Evolutionary conservation across 495 filamentous ascomycete genomes (phyloP), one percentile per base, ranked within the genome.

Genomic region (Bacidia rubella): DNA sequence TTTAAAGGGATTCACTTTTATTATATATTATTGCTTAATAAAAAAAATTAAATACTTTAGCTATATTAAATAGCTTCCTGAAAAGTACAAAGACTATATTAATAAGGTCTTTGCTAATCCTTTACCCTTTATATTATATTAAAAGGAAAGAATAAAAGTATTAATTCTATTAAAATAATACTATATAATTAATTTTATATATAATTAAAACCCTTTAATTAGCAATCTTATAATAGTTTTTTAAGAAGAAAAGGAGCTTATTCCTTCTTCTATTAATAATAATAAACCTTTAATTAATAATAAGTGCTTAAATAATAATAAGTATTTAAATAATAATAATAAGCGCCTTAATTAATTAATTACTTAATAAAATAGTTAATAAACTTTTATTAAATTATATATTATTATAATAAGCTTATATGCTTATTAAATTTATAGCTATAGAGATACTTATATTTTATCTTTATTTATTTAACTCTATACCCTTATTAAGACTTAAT

Each of bases 401-500:
- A 39, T 9, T 39, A 39, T 10, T 39, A 39, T 10, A 39, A 39
- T 10, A 39, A 39, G 32, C n/a, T 10, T 10, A 39, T 10, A 10
- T 39, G 10, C 9, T 39, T 39, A 10, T 39, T 10, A 39, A 10
- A 39, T 39, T 39, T 10, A 10, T 10, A 39, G n/a, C 32, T 39
- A 10, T 39, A n/a, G 32, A 39, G 9, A 39, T 39, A 39, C 9
- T 39, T 39, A 45, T 45, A 45, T 45, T 45, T 11, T 45, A 45
- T 9, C 19, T 45, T 45, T 15, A 45, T 12, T 22, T 45, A 9
- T 11, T 11, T 45, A 45, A n/a, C n/a, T n/a, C n/a, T n/a, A n/a
- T n/a, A n/a, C n/a, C n/a, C 10, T 22, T 45, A 12, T 22, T 54
- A 59, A 24, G 27, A 26, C 38, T 40, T 43, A 40, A 20, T 56